These are phyloP conservation scores for Xanthoconium separans DNA, from an alignment of 1,284 basidiomycete species.

Conservation along the genomic window DNA sequence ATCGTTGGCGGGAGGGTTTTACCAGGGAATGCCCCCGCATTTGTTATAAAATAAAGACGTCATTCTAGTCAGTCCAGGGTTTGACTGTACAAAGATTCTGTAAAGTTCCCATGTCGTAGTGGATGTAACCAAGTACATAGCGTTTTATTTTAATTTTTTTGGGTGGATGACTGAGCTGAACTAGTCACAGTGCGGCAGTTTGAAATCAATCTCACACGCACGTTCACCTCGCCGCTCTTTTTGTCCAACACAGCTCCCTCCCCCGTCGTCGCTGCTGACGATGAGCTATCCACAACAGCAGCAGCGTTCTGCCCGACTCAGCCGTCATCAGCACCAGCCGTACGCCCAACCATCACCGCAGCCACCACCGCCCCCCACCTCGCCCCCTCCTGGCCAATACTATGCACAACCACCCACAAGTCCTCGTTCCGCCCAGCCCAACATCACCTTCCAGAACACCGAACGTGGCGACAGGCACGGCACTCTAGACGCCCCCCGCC, in stretches of 20 bases:
- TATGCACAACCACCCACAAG: slow-evolving; percentile 19
- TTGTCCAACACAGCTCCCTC: not conserved
- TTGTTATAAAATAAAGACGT: too few relatives aligned
- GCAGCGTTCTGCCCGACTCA: slow-evolving; percentile 45
- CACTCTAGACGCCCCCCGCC: slow-evolving; percentile 52
- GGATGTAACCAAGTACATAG: too few relatives aligned
- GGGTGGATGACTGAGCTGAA: slow-evolving; percentile 21
- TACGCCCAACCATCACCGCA: slow-evolving; percentile 30
- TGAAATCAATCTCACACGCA: slow-evolving; percentile 11
- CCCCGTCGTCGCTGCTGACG: not conserved
- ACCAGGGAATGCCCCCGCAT: too few relatives aligned
- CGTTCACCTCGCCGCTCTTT: slow-evolving; percentile 22
- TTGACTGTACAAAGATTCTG: too few relatives aligned
- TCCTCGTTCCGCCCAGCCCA: slow-evolving; percentile 34
- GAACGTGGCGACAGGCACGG: slow-evolving; percentile 66
- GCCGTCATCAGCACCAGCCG: slow-evolving; percentile 39
- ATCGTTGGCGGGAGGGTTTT: too few relatives aligned
- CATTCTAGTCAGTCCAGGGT: too few relatives aligned
- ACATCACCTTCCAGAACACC: slow-evolving; percentile 64
- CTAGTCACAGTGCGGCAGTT: not conserved
- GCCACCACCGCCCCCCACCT: slow-evolving; percentile 19
- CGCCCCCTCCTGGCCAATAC: slow-evolving; percentile 29
- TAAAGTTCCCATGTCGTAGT: too few relatives aligned
- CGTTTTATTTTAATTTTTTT: slow-evolving; percentile 8
- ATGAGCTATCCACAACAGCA: slow-evolving; percentile 47